Conservation (phyloP, 2,329 filamentous ascomycete species). For the Fusarium beomiforme region DNA sequence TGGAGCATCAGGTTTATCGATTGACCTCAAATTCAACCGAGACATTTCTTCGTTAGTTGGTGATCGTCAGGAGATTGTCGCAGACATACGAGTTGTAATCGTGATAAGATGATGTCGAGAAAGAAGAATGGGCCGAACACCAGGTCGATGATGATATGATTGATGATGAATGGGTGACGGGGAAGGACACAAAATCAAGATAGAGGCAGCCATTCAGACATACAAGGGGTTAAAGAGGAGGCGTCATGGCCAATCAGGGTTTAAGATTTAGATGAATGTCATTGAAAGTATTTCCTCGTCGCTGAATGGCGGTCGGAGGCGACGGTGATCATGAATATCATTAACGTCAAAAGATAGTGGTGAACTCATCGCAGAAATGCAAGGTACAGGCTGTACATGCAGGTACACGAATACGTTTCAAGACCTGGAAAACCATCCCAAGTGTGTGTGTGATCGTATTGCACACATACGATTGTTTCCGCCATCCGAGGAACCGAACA, state of each 20-base stretch:
- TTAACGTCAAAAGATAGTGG: slow-evolving; percentile 5
- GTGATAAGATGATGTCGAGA: slow-evolving; percentile 1
- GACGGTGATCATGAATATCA: slow-evolving; percentile 29
- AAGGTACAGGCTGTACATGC: slow-evolving; percentile 18
- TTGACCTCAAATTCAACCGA: slow-evolving; percentile 16
- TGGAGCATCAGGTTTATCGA: slow-evolving; percentile 7
- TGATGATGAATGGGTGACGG: neutral
- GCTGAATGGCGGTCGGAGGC: slow-evolving; percentile 3
- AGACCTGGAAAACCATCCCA: neutral
- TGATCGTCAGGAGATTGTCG: slow-evolving; percentile 33
- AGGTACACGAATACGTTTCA: slow-evolving; percentile 15
- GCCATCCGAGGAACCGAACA: slow-evolving; percentile 4
- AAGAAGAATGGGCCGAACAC: neutral
- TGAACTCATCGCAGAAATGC: neutral
- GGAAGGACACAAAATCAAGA: neutral
- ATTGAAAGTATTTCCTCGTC: slow-evolving; percentile 1
- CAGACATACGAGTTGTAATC: neutral
- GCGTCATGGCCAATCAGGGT: slow-evolving; percentile 15
- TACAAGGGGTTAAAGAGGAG: neutral
- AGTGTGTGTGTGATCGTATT: slow-evolving; percentile 2
- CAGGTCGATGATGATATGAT: neutral
- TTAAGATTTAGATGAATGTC: neutral
- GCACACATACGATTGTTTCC: neutral
- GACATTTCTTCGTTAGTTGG: slow-evolving; percentile 11
- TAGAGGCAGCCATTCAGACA: slow-evolving; percentile 1